Evolutionary conservation across 1,284 basidiomycete species (phyloP), one percentile per base, ranked within the genome.

Genomic region (Athelia sp.): DNA sequence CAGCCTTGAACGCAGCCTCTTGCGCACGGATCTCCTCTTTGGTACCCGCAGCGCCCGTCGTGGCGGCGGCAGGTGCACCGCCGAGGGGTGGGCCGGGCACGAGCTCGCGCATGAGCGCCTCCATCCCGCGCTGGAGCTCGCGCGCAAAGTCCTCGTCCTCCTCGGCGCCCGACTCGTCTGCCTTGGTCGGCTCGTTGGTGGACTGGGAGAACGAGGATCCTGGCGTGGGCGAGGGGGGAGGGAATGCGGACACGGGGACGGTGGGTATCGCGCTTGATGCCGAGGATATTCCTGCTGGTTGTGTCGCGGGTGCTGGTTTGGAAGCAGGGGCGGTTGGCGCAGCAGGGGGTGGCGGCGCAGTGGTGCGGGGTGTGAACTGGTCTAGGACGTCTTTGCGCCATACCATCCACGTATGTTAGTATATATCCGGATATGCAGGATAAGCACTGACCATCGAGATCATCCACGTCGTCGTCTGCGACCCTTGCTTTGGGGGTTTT

Each of bases 91-190:
- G 4, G 65, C 67, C 11, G 66, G 70, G 26, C 26, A 29, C 26
- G 15, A 96, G 73, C 59, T 84, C 86, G 18, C 76, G 75, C 74
- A 97, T 82, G 43, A 97, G 75, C n/a, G 72, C 73, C 62, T 93
- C 90, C 93, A 98, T 96, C 26, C 82, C 87, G 55, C 58, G 59
- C 61, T 4, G 66, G 56, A 9, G 47, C 23, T 44, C 46, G 51
- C n/a, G 32, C 43, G 9, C 47, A 21, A 65, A 51, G 43, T 62
- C 65, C 40, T 73, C 66, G 36, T 72, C 71, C 19, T 32, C 15
- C 15, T 35, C 32, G 4, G 4, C 45, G 6, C 18, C 22, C 22
- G 4, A 8, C 17, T 32, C 29, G 36, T 40, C 36, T 40, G 36
- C 4, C 9, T n/a, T n/a, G 36, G 36, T 4, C 4, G 45, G 13